Evolutionary conservation across 805 yeast genomes (phyloP).

Genomic region (Schizosaccharomyces japonicus): DNA sequence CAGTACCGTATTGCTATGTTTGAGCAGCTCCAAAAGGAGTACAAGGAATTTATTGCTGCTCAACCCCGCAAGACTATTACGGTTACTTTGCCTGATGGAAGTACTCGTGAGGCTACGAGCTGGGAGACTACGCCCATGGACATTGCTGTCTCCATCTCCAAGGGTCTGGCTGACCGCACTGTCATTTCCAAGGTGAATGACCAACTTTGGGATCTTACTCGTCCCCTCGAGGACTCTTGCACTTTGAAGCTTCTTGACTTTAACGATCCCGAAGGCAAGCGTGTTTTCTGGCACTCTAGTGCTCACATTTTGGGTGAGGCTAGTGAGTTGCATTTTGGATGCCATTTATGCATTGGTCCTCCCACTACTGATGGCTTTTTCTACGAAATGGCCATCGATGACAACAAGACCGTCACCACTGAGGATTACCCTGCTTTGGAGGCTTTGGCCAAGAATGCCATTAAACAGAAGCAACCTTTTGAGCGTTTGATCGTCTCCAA

Average conservation of each 20-base stretch:
- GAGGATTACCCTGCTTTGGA: conserved; percentile 68
- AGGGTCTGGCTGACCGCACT: conserved; percentile 68
- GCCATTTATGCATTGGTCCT: conserved; percentile 82
- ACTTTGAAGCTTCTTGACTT: conserved; percentile 67
- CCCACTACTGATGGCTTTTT: conserved; percentile 96
- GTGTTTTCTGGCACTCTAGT: conserved; percentile 95
- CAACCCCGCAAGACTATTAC: conserved; percentile 34
- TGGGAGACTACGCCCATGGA: conserved; percentile 81
- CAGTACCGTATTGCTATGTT: conserved; percentile 57
- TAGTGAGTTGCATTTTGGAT: conserved; percentile 87
- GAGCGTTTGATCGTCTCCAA: conserved; percentile 82
- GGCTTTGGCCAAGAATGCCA: conserved; percentile 64
- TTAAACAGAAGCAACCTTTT: conserved; percentile 84
- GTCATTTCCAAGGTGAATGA: conserved; percentile 83
- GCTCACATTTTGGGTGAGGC: conserved; percentile 97
- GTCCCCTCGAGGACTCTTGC: conserved; percentile 63
- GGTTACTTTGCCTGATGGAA: conserved; percentile 71
- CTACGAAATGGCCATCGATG: conserved; percentile 75
- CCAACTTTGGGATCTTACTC: conserved; percentile 76
- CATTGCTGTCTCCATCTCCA: conserved; percentile 63
- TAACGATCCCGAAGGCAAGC: conserved; percentile 78
- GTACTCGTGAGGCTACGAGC: conserved; percentile 49
- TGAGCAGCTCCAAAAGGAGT: conserved; percentile 53
- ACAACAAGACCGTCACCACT: conserved; percentile 49
- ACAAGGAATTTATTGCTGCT: conserved; percentile 43